Evolutionary conservation across 2,329 filamentous ascomycete species (phyloP).

Genomic region (Dactylellina sp.): DNA sequence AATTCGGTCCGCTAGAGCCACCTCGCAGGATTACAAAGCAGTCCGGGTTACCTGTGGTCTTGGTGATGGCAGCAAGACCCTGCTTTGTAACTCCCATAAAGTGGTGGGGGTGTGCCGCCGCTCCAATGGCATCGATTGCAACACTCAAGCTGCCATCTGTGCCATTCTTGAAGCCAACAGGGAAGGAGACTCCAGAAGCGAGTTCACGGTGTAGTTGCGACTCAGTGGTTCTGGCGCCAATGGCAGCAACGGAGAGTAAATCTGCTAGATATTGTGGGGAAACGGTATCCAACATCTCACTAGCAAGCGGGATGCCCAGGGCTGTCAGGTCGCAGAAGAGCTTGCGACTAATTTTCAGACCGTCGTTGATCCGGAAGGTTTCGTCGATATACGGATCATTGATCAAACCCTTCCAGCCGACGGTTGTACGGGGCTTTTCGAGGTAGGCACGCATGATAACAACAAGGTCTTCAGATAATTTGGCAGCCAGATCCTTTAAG

Average conservation of each 20-base stretch:
- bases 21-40: constrained; percentile 96
- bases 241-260: constrained; percentile 87
- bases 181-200: constrained; percentile 93
- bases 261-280: constrained; percentile 97
- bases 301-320: constrained; percentile 94
- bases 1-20: constrained; percentile 93
- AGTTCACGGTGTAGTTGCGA: constrained; percentile 95
- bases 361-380: constrained; percentile 99
- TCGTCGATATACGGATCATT: constrained; percentile 99
- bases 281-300: constrained; percentile 98
- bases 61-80: constrained; percentile 92
- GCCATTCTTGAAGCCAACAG: constrained; percentile 99
- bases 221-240: constrained; percentile 96
- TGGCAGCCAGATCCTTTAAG: constrained; percentile 82
- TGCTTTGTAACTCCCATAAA: constrained; percentile 98
- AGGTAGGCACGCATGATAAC: constrained; percentile 99
- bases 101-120: constrained; percentile 90
- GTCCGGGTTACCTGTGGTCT: constrained; percentile 93
- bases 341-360: constrained; percentile 84
- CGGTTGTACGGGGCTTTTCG: constrained; percentile 96
- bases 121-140: constrained; percentile 93
- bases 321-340: constrained; percentile 92
- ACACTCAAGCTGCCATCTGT: constrained; percentile 91
- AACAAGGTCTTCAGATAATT: constrained; percentile 87
- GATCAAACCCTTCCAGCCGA: constrained; percentile 98